Base-by-base conservation (phyloP, 164 flowering plant genomes). In the Tetracentron sinense region DNA sequence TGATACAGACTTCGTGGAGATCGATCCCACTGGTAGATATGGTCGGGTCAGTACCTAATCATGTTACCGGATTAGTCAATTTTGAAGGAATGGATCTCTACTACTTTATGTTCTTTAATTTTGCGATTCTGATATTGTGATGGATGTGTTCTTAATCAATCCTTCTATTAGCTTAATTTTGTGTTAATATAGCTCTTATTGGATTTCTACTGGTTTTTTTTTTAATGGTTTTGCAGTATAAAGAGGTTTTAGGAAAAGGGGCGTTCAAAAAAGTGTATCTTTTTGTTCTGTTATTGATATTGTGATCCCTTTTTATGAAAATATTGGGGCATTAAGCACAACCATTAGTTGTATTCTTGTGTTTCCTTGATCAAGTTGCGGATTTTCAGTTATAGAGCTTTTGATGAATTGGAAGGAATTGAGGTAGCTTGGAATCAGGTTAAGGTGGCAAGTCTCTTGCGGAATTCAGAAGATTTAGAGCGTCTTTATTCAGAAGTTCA, bases 401-500 rank as follows among this genome's bases (percentile, higher is more conserved):
- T 84, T 75, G 88, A 84, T 70, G 85, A 84, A 65, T 82, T 80
- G 56, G 73, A 84, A 29, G 88, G 88, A 49, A 82, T 82, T 58
- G 88, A 83, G 63, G 88, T 83, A 57, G 88, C 85, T 73, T 83
- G 88, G 88, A 83, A 83, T 44, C 88, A 82, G 61, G 84, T 82
- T 66, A 82, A 82, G 72, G 80, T 81, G 27, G 70, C 69, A 63
- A 79, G 82, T 72, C 77, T 84, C 61, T 63, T 84, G 53, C 85
- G 75, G 64, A 80, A 81, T 61, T 82, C 88, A 35, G 84, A 80
- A 67, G 84, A 84, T 72, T 81, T 84, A 23, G 85, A 84, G 55
- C 80, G 88, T 60, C 84, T 84, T 30, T 84, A 82, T 75, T 80
- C 81, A 61, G 88, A 84, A 71, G 82, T 84, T 57, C 85, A 84